Evolutionary conservation across 352 stramenopile genomes (phyloP).

Genomic region (Phytophthora meadii): DNA sequence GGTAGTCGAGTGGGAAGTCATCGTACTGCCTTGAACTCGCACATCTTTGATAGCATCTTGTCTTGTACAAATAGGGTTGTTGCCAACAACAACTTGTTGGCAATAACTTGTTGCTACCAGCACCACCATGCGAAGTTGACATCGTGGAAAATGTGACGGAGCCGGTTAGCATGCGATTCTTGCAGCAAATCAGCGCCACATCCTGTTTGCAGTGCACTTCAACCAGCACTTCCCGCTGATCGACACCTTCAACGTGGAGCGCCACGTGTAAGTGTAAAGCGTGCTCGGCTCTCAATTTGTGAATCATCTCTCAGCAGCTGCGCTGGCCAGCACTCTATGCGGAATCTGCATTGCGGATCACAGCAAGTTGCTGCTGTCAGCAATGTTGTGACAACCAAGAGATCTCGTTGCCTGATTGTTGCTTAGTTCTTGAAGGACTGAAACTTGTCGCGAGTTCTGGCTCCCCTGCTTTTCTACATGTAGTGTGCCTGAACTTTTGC

Average conservation of each 20-base stretch:
- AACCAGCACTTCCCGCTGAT: constrained; percentile 26
- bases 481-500: no score
- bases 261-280: constrained; percentile 18
- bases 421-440: constrained; percentile 16
- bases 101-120: no score
- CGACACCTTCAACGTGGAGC: constrained; percentile 25
- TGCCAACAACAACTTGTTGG: no score
- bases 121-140: no score
- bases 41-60: constrained; percentile 10
- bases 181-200: constrained; percentile 19
- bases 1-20: not conserved
- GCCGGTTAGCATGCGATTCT: constrained; percentile 33
- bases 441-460: constrained; percentile 23
- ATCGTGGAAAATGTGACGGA: constrained; percentile 31
- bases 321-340: constrained; percentile 5
- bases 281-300: not conserved
- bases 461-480: not conserved
- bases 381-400: no score
- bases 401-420: constrained; percentile 9
- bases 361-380: not conserved
- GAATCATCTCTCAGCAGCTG: constrained; percentile 27
- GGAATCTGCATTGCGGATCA: constrained; percentile 5
- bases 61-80: not conserved
- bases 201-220: constrained; percentile 34
- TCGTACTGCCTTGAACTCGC: not conserved